Evolutionary conservation across 345 rosid genomes (phyloP).

Genomic region (Boechera divaricarpa): DNA sequence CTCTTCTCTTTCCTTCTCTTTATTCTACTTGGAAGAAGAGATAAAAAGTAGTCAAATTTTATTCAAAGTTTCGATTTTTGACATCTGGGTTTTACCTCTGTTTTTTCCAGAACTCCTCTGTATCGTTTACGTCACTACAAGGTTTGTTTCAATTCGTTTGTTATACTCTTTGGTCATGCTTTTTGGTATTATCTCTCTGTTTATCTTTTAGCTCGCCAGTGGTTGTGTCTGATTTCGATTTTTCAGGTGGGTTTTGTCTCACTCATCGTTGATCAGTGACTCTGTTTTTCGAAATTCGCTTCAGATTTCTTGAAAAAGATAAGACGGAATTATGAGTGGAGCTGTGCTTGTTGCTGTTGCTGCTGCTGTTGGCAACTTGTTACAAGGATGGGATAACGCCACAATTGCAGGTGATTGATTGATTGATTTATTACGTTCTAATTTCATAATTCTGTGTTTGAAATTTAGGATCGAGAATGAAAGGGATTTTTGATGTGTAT

Average conservation of each 20-base stretch:
- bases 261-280: slow-evolving; percentile 23
- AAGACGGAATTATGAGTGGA: slow-evolving; percentile 61
- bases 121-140: slow-evolving; percentile 31
- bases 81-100: slow-evolving; percentile 39
- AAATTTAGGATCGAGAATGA: not conserved
- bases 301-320: slow-evolving; percentile 36
- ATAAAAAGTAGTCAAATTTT: slow-evolving; percentile 39
- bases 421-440: not conserved
- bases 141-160: slow-evolving; percentile 38
- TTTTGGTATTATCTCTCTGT: slow-evolving; percentile 34
- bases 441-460: not conserved
- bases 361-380: slow-evolving; percentile 89
- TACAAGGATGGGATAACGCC: slow-evolving; percentile 99
- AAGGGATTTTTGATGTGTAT: slow-evolving; percentile 8
- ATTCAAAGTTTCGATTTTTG: slow-evolving; percentile 43
- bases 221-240: slow-evolving; percentile 38
- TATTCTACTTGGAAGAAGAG: slow-evolving; percentile 38
- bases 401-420: slow-evolving; percentile 81
- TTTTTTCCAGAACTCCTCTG: slow-evolving; percentile 16
- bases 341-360: slow-evolving; percentile 89
- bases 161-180: slow-evolving; percentile 35
- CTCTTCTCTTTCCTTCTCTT: slow-evolving; percentile 29
- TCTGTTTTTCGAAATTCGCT: slow-evolving; percentile 34
- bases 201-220: slow-evolving; percentile 20
- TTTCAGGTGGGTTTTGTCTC: slow-evolving; percentile 46